Base-by-base conservation (phyloP, 2,329 filamentous ascomycete genomes). In the Colletotrichum brevisporum region DNA sequence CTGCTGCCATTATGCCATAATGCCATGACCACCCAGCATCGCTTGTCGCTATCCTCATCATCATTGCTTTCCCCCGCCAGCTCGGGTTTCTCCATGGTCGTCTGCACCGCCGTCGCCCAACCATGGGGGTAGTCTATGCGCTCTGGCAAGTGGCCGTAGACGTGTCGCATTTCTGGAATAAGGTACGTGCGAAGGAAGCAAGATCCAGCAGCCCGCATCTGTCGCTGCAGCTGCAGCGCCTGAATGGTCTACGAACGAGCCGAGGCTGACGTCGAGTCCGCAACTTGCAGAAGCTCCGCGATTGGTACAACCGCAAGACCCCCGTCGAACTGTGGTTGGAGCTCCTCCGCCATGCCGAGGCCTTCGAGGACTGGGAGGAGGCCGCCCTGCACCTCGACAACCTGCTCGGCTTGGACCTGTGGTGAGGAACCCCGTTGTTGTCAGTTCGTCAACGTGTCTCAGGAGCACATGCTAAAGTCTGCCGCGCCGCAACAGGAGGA, bases 291-390 rank as follows among this genome's bases (percentile, higher is more conserved):
- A 91, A 89, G 83, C 81, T 94, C 58, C 82, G 88, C 70, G 83
- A 83, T 63, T 94, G 92, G 90, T 91, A 90, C 83, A 87, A 82
- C 64, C 86, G 86, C 71, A 91, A 88, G 78, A 91, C 87, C 57
- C 87, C 88, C 2, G 85, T 88, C 56, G 89, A 92, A 72, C 82
- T 90, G 63, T 91, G 93, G 82, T 85, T 92, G 51, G 86, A 92
- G 70, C 83, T 86, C 26, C 83, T 97, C 55, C 86, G 85, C 61
- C 86, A 89, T 67, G 92, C 94, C 18, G 85, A 89, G 72, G 86
- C 87, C 27, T 97, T 92, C 76, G 93, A 96, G 76, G 92, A 96
- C 77, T 98, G 94, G 94, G 91, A 95, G 77, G 90, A 91, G 72
- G 90, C 92, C n/a, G 94, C 94, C 1, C 88, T 92, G 71, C 89